These are phyloP conservation scores for Amylostereum areolatum DNA, from an alignment of 1,284 basidiomycete species.

Conservation along the genomic window DNA sequence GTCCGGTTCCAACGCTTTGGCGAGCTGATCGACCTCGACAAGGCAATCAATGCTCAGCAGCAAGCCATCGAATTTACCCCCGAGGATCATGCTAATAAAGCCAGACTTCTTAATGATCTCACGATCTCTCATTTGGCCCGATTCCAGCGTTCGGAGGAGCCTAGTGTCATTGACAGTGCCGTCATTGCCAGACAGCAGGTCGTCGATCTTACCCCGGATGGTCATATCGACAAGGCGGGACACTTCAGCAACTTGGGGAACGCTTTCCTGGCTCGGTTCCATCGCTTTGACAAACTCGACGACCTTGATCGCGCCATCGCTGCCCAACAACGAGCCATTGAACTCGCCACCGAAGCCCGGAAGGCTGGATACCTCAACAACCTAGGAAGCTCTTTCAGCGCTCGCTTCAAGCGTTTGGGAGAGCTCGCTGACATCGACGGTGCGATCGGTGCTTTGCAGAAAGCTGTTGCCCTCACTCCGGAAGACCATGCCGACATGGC, in stretches of 20 bases:
- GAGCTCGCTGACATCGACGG: background rate
- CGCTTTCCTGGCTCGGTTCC: background rate
- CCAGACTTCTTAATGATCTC: background rate
- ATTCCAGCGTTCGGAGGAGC: background rate
- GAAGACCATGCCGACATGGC: constrained; percentile 2
- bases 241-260: background rate
- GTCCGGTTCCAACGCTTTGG: background rate
- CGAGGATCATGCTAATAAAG: background rate
- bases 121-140: background rate
- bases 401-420: background rate
- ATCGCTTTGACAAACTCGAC: background rate
- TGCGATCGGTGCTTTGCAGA: background rate
- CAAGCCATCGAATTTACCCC: background rate
- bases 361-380: background rate
- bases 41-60: background rate
- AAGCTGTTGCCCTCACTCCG: background rate
- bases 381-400: background rate
- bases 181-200: background rate
- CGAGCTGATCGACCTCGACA: background rate
- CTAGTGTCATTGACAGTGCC: background rate
- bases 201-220: background rate
- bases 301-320: background rate
- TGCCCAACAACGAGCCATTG: background rate
- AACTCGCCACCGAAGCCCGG: background rate
- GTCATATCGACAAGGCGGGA: background rate